These are phyloP conservation scores for Plectranthus barbatus DNA, from an alignment of 257 asterid species.

Conservation along the genomic window DNA sequence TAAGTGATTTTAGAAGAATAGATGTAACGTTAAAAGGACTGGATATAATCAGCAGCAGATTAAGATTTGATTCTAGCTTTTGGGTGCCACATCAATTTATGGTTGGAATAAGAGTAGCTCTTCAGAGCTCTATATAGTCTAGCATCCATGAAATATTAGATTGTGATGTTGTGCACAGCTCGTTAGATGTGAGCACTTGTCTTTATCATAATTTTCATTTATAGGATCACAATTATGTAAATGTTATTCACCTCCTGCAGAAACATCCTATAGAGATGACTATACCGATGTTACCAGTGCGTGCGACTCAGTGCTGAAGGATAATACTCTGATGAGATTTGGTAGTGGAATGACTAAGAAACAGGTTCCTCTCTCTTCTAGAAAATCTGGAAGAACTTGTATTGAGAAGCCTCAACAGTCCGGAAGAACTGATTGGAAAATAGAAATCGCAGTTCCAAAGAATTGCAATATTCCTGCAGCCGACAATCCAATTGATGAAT, in stretches of 20 bases:
- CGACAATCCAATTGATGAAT: conserved; percentile 52
- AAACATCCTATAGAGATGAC: conserved; percentile 56
- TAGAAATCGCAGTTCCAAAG: conserved; percentile 78
- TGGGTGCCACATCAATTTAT: not conserved
- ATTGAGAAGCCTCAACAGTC: conserved; percentile 52
- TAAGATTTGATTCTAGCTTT: not conserved
- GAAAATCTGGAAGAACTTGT: conserved; percentile 41
- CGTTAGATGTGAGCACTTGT: conserved; percentile 1
- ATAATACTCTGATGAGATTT: conserved; percentile 31
- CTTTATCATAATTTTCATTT: conserved; percentile 2
- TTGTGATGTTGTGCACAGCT: not conserved
- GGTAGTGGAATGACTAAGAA: conserved; percentile 38
- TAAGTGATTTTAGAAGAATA: not conserved
- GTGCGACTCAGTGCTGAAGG: conserved; percentile 46
- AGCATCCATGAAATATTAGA: conserved; percentile 4
- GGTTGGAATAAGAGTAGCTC: not conserved
- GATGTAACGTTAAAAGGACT: not conserved
- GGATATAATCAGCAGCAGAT: not conserved
- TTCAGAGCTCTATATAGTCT: not conserved
- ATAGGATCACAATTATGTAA: conserved; percentile 1
- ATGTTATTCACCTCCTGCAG: conserved; percentile 40
- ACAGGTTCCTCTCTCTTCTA: conserved; percentile 53
- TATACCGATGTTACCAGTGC: conserved; percentile 54
- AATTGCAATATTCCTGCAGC: conserved; percentile 26
- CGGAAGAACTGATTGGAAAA: conserved; percentile 58